Conservation (phyloP, 1,284 basidiomycete genomes). For the Trichosporon sp. region DNA sequence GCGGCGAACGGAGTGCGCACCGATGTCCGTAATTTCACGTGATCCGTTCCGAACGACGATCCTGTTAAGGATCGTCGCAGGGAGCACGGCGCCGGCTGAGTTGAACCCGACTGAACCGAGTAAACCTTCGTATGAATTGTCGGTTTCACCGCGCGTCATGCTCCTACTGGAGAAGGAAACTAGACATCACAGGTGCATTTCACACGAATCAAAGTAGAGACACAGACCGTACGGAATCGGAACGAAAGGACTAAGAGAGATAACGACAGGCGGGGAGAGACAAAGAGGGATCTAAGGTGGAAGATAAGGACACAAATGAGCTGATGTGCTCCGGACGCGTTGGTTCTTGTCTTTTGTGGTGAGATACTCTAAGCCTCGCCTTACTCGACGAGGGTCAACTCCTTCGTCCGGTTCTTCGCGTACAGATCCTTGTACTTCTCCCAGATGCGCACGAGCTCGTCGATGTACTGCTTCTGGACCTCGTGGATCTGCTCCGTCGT, state of each 20-base stretch:
- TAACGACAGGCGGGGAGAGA: background rate
- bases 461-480: conserved; percentile 84
- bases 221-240: background rate
- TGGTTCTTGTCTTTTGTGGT: background rate
- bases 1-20: background rate
- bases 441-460: conserved; percentile 90
- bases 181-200: conserved; percentile 7
- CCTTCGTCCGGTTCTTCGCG: conserved; percentile 55
- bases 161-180: background rate
- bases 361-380: background rate
- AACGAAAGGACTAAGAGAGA: background rate
- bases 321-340: background rate
- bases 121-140: background rate
- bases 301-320: background rate
- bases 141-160: background rate
- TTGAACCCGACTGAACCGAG: too few relatives aligned
- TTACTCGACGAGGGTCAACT: conserved; percentile 54
- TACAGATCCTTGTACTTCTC: conserved; percentile 75
- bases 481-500: conserved; percentile 75
- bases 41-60: background rate
- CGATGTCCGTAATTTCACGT: background rate
- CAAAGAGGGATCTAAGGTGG: background rate
- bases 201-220: conserved; percentile 1
- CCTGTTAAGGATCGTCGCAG: background rate
- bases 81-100: background rate